These are phyloP conservation scores for Saturnispora bothae DNA, from an alignment of 805 yeast genomes.

Conservation along the genomic window DNA sequence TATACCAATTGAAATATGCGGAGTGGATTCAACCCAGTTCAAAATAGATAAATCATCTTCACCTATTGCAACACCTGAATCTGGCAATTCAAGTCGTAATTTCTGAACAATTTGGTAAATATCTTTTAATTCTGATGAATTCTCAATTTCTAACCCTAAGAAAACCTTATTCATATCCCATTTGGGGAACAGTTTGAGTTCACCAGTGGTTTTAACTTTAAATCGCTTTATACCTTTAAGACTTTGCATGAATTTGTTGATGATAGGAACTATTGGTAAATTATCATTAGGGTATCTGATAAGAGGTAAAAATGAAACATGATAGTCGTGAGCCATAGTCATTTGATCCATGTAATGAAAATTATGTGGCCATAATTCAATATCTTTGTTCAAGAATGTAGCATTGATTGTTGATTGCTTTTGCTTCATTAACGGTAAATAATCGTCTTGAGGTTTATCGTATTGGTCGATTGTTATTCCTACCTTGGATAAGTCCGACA, in stretches of 20 bases:
- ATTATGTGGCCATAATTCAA: slow-evolving; percentile 17
- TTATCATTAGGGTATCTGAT: slow-evolving; percentile 13
- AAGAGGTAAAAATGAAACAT: slow-evolving; percentile 19
- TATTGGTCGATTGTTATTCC: background rate
- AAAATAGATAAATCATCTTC: slow-evolving; percentile 13
- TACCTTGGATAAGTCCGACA: slow-evolving; percentile 3
- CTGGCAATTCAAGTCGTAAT: slow-evolving; percentile 5
- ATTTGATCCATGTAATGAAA: slow-evolving; percentile 10
- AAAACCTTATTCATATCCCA: slow-evolving; percentile 9
- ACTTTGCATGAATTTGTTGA: slow-evolving; percentile 1
- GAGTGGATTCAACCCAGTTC: slow-evolving; percentile 8
- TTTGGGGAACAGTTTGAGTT: slow-evolving; percentile 1
- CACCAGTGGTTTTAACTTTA: slow-evolving; percentile 3
- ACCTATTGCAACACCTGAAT: slow-evolving; percentile 15
- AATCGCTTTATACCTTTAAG: background rate
- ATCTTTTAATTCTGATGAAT: background rate
- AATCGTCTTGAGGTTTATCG: slow-evolving; percentile 2
- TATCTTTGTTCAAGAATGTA: background rate
- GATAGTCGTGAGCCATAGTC: slow-evolving; percentile 8
- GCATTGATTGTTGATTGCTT: slow-evolving; percentile 5
- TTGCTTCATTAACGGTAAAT: slow-evolving; percentile 3
- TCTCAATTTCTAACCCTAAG: slow-evolving; percentile 5
- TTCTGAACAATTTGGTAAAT: slow-evolving; percentile 1
- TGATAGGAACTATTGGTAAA: slow-evolving; percentile 1
- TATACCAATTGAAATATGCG: slow-evolving; percentile 18